Conservation (phyloP, 73 alveolate species). For the Symbiodinium natans region DNA sequence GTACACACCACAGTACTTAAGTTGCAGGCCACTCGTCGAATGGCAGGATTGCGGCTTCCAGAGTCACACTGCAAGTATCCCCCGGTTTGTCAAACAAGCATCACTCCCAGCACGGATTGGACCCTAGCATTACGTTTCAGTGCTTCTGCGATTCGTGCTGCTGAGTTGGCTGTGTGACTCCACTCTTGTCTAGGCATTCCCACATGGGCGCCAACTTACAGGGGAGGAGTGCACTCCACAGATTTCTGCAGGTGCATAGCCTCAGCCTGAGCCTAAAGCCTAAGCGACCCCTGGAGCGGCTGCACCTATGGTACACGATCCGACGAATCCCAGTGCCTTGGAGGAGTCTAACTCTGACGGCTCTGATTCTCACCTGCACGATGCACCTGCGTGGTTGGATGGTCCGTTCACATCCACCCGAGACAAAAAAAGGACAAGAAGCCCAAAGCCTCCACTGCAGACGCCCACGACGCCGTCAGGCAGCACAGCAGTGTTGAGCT, state of each 20-base stretch:
- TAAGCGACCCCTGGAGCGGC: background rate
- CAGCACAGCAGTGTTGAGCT: slow-evolving; percentile 4
- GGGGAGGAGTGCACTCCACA: slow-evolving; percentile 20
- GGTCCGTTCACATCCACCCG: background rate
- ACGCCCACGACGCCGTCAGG: background rate
- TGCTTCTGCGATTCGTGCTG: no score
- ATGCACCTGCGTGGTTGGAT: background rate
- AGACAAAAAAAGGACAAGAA: background rate
- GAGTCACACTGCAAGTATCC: no score
- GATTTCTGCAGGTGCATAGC: slow-evolving; percentile 6
- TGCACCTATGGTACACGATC: background rate
- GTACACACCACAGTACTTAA: slow-evolving; percentile 7
- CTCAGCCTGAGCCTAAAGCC: background rate
- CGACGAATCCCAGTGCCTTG: background rate
- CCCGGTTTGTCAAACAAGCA: no score
- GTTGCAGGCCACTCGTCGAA: background rate
- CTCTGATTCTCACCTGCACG: slow-evolving; percentile 12
- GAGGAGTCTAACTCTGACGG: slow-evolving; percentile 24
- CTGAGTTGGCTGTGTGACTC: no score
- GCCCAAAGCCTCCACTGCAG: background rate
- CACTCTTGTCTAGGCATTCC: no score
- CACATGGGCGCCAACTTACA: background rate
- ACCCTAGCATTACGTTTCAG: no score
- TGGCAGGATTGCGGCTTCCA: background rate
- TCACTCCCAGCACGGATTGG: background rate